A percentile compares a stretch with the other conserved stretches of the same genome.
Evolutionary conservation across 768 basidiomycete genomes (phyloP).

Genomic region (Amanita pseudoporphyria): DNA sequence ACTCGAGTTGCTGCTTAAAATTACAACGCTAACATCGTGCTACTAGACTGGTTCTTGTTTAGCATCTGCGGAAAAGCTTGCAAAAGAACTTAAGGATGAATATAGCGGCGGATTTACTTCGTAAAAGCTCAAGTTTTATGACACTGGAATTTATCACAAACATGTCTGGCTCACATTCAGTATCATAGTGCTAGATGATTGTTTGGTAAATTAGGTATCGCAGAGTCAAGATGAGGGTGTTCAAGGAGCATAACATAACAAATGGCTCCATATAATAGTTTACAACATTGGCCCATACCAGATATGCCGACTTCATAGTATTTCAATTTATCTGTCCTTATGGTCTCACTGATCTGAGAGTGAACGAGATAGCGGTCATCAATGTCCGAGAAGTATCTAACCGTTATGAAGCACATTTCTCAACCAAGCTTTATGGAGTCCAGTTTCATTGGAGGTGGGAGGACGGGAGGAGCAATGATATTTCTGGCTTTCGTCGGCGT

Average conservation of each 20-base stretch:
- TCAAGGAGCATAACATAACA: neutral
- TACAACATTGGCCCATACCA: constrained; percentile 3
- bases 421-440: constrained; percentile 35
- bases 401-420: neutral
- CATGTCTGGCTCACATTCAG: too few species aligned
- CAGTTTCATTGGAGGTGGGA: constrained; percentile 33
- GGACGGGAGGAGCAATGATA: constrained; percentile 15
- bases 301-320: neutral
- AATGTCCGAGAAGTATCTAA: neutral
- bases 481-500: constrained; percentile 18
- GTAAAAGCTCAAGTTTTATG: too few species aligned
- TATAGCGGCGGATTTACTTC: neutral
- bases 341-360: neutral
- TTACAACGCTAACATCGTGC: neutral
- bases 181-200: neutral
- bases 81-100: constrained; percentile 21
- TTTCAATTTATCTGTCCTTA: neutral
- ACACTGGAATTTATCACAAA: too few species aligned
- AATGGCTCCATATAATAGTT: neutral
- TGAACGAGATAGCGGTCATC: neutral
- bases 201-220: neutral
- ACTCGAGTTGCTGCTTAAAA: neutral
- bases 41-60: constrained; percentile 22
- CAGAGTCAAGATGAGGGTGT: neutral
- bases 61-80: constrained; percentile 23